phyloP scores from a whole-genome alignment of 371 early-diverging fungal species.

The Rhizopus microsporus region DNA sequence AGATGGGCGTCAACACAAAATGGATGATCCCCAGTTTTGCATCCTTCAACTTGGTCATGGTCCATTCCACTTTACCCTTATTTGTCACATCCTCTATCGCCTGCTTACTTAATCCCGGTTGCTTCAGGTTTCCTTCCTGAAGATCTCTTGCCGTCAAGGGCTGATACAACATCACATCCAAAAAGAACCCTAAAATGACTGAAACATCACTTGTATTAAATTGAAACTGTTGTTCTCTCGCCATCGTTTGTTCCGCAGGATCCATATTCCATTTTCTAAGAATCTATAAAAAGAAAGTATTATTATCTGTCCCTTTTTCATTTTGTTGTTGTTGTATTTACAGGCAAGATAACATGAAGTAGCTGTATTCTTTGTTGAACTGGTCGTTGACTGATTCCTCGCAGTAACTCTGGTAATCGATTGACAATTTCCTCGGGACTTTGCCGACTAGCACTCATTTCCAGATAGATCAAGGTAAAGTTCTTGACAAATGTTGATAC shows the following conservation, averaged over 20 bases:
- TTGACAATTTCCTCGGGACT: slow-evolving; percentile 37
- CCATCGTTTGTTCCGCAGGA: slow-evolving; percentile 45
- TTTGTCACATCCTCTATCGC: slow-evolving; percentile 65
- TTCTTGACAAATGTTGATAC: slow-evolving; percentile 61
- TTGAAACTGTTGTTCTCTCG: slow-evolving; percentile 53
- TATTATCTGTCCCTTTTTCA: not conserved
- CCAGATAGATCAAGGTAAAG: slow-evolving; percentile 76
- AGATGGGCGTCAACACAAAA: slow-evolving; percentile 43
- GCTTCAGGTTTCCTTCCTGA: slow-evolving; percentile 8
- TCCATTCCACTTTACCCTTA: slow-evolving; percentile 68
- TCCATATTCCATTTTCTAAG: slow-evolving; percentile 56
- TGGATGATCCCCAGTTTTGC: slow-evolving; percentile 49
- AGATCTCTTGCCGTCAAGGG: slow-evolving; percentile 33
- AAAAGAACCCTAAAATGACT: slow-evolving; percentile 57
- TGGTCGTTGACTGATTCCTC: slow-evolving; percentile 58
- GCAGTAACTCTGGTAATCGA: slow-evolving; percentile 60
- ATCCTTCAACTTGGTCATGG: slow-evolving; percentile 40
- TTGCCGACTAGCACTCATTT: slow-evolving; percentile 64
- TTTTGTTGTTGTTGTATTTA: slow-evolving; percentile 25
- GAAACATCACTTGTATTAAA: slow-evolving; percentile 54
- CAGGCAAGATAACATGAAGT: slow-evolving; percentile 67
- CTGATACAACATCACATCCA: slow-evolving; percentile 71
- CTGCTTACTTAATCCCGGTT: slow-evolving; percentile 48
- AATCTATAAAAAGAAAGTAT: slow-evolving; percentile 33
- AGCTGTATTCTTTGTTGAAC: slow-evolving; percentile 59